phyloP scores from a whole-genome alignment of 805 yeast genomes.

The Candida ovalis region DNA sequence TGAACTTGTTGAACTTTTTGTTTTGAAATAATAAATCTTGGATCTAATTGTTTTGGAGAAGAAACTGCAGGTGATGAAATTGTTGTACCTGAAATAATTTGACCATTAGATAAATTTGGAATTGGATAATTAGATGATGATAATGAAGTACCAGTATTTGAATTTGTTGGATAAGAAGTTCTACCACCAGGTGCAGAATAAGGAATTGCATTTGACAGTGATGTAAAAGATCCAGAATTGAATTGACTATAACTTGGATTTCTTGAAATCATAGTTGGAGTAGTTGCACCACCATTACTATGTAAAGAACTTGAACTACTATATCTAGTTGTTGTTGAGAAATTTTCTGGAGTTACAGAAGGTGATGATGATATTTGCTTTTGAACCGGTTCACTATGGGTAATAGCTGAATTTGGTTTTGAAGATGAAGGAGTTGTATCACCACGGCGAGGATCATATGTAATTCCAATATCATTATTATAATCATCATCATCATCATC shows the following conservation, averaged over 20 bases:
- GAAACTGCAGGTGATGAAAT: constrained; percentile 69
- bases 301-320: not conserved
- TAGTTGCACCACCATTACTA: not conserved
- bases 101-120: constrained; percentile 55
- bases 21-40: constrained; percentile 79
- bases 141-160: constrained; percentile 1
- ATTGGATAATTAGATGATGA: constrained; percentile 27
- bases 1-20: constrained; percentile 61
- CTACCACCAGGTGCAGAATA: constrained; percentile 70
- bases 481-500: constrained; percentile 18
- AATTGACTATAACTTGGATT: constrained; percentile 12
- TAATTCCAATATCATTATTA: constrained; percentile 7
- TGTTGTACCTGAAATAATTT: constrained; percentile 56
- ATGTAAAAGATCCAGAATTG: constrained; percentile 31
- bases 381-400: not conserved
- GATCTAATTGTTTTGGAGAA: constrained; percentile 61
- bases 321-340: not conserved
- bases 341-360: not conserved
- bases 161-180: constrained; percentile 25
- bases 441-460: constrained; percentile 9
- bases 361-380: not conserved
- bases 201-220: constrained; percentile 59
- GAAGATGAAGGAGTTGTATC: not conserved
- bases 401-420: not conserved
- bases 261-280: constrained; percentile 13